phyloP scores from a whole-genome alignment of 2,329 filamentous ascomycete genomes.

The Cladophialophora carrionii region DNA sequence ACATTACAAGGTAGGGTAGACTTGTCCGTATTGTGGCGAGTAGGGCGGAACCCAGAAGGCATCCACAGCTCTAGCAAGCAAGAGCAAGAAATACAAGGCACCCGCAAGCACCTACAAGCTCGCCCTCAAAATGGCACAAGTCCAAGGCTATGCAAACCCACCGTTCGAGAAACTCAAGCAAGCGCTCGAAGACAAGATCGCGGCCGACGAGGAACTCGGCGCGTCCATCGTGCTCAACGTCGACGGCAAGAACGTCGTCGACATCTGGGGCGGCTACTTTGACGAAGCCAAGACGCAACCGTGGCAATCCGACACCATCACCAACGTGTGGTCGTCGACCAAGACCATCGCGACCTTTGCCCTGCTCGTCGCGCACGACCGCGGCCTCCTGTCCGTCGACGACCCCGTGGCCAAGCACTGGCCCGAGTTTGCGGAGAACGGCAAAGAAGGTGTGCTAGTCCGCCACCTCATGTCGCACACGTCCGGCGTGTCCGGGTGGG shows the following conservation, averaged over 20 bases:
- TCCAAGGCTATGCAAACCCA: slow-evolving; percentile 46
- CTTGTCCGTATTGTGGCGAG: too few relatives aligned
- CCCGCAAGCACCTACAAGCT: neutral
- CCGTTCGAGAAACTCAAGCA: slow-evolving; percentile 45
- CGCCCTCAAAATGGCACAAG: slow-evolving; percentile 14
- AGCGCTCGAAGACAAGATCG: slow-evolving; percentile 45
- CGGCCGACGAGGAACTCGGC: slow-evolving; percentile 49
- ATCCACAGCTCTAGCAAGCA: neutral
- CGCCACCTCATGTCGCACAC: slow-evolving; percentile 50
- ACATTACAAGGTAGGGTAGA: too few relatives aligned
- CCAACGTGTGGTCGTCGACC: slow-evolving; percentile 47
- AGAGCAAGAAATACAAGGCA: neutral
- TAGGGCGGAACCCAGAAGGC: neutral
- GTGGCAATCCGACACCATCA: slow-evolving; percentile 35
- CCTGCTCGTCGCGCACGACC: slow-evolving; percentile 47
- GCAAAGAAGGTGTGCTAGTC: slow-evolving; percentile 48
- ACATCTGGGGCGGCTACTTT: slow-evolving; percentile 52
- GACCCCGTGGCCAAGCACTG: slow-evolving; percentile 51
- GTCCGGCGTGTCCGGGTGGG: slow-evolving; percentile 44
- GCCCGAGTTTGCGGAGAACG: slow-evolving; percentile 53
- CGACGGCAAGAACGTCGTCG: slow-evolving; percentile 49
- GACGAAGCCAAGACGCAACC: slow-evolving; percentile 40
- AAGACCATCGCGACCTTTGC: slow-evolving; percentile 49
- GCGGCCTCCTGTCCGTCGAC: slow-evolving; percentile 45
- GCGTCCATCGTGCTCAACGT: slow-evolving; percentile 51